phyloP scores from a whole-genome alignment of 768 basidiomycete species.

The Tylopilus vinaceipallidus region DNA sequence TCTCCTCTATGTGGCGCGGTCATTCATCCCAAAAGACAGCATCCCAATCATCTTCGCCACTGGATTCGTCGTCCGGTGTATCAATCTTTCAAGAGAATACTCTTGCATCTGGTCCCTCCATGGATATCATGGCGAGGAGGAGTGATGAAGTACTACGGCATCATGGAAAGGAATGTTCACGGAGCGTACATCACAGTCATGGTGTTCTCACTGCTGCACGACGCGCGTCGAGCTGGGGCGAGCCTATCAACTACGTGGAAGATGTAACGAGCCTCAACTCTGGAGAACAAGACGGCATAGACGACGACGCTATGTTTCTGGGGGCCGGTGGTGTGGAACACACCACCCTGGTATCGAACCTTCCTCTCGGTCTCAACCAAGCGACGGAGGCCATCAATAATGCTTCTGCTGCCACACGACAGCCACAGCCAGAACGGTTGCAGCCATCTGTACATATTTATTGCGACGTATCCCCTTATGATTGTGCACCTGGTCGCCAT shows the following conservation, averaged over 20 bases:
- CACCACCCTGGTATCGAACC: slow-evolving; percentile 33
- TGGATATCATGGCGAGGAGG: slow-evolving; percentile 26
- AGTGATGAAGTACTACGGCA: slow-evolving; percentile 48
- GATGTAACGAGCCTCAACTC: slow-evolving; percentile 45
- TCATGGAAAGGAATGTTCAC: slow-evolving; percentile 26
- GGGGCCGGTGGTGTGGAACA: slow-evolving; percentile 48
- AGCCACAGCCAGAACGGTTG: slow-evolving; percentile 33
- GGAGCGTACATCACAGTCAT: slow-evolving; percentile 24
- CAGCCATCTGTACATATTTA: slow-evolving; percentile 21
- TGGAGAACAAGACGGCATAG: slow-evolving; percentile 43
- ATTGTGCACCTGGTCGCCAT: slow-evolving; percentile 21
- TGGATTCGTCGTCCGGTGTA: slow-evolving; percentile 33
- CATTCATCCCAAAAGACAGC: slow-evolving; percentile 19
- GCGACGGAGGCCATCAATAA: slow-evolving; percentile 23
- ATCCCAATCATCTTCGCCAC: slow-evolving; percentile 31
- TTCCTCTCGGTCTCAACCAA: slow-evolving; percentile 34
- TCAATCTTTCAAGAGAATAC: slow-evolving; percentile 27
- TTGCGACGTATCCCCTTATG: slow-evolving; percentile 26
- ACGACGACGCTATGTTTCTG: slow-evolving; percentile 53
- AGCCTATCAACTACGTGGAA: slow-evolving; percentile 39
- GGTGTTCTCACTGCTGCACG: slow-evolving; percentile 43
- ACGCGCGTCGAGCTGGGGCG: slow-evolving; percentile 69
- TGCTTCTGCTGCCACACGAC: slow-evolving; percentile 18
- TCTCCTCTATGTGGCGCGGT: slow-evolving; percentile 30
- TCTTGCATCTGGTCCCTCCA: slow-evolving; percentile 14